Conservation (phyloP, 345 rosid species). For the Acer saccharum region DNA sequence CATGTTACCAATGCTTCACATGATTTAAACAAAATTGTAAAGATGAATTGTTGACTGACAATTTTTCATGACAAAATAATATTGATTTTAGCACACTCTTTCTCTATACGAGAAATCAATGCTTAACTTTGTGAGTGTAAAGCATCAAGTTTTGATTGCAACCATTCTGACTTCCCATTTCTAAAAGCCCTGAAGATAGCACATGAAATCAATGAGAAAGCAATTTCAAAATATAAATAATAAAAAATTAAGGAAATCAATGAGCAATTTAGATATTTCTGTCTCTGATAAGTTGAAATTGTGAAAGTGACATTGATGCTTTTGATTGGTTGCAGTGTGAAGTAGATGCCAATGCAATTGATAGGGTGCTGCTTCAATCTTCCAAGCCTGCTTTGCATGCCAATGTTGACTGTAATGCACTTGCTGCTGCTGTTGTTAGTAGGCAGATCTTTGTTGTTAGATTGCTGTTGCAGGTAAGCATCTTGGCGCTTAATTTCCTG, state of each 20-base stretch:
- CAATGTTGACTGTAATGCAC: constrained; percentile 58
- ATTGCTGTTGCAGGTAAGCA: constrained; percentile 48
- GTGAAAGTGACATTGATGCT: background rate
- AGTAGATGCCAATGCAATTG: constrained; percentile 45
- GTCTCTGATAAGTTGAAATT: background rate
- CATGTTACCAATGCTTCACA: background rate
- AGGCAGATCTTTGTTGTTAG: constrained; percentile 55
- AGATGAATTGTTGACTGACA: no score
- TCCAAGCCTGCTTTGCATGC: constrained; percentile 60
- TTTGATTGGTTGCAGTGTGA: constrained; percentile 41
- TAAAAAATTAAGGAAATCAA: background rate
- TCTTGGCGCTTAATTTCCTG: background rate
- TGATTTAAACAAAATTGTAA: no score
- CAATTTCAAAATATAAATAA: no score
- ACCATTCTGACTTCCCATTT: background rate
- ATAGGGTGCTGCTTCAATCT: constrained; percentile 51
- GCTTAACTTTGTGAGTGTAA: background rate
- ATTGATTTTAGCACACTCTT: no score
- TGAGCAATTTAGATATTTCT: background rate
- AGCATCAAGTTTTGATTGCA: background rate
- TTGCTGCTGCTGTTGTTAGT: constrained; percentile 57
- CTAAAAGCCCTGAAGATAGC: background rate
- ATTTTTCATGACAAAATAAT: no score
- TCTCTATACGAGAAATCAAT: no score
- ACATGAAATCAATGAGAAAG: background rate